Percentiles rank a stretch among this genome's conserved stretches.
Evolutionary conservation across 2,329 filamentous ascomycete species (phyloP).

Genomic region (Cytospora paraplurivora): DNA sequence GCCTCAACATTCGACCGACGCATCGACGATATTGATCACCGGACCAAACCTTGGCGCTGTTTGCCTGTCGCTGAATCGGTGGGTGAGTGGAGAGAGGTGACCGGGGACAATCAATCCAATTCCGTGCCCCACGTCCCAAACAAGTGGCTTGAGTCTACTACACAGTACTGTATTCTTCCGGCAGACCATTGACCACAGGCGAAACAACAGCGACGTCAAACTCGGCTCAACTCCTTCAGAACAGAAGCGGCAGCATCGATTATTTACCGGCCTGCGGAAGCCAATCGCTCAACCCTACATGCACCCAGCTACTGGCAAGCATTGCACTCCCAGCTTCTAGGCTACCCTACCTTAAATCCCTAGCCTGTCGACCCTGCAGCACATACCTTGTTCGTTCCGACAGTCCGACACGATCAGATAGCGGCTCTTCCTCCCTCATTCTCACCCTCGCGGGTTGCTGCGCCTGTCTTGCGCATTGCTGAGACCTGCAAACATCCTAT

Average conservation of each 20-base stretch:
- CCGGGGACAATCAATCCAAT: constrained; percentile 11
- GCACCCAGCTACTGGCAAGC: constrained; percentile 18
- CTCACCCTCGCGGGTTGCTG: constrained; percentile 8
- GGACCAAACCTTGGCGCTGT: neutral
- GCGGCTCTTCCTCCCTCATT: constrained; percentile 19
- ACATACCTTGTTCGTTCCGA: constrained; percentile 16
- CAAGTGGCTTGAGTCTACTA: constrained; percentile 6
- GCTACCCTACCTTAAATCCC: constrained; percentile 22
- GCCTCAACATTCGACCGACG: neutral
- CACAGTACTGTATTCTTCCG: constrained; percentile 12
- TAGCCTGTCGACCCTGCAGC: constrained; percentile 19
- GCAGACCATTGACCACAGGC: constrained; percentile 7
- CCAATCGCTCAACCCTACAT: constrained; percentile 15
- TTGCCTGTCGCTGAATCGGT: constrained; percentile 7
- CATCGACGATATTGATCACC: neutral
- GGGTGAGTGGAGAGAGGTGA: constrained; percentile 16
- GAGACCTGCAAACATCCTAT: neutral
- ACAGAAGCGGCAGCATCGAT: constrained; percentile 12
- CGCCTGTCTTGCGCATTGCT: constrained; percentile 5
- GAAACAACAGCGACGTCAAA: constrained; percentile 20
- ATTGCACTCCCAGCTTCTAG: constrained; percentile 12
- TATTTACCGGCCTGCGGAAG: constrained; percentile 8
- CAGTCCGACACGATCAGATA: constrained; percentile 22
- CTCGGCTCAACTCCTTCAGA: constrained; percentile 7
- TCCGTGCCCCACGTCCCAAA: constrained; percentile 13